These are phyloP conservation scores for Eimeria sp. DNA, from an alignment of 169 alveolate genomes.

Conservation along the genomic window DNA sequence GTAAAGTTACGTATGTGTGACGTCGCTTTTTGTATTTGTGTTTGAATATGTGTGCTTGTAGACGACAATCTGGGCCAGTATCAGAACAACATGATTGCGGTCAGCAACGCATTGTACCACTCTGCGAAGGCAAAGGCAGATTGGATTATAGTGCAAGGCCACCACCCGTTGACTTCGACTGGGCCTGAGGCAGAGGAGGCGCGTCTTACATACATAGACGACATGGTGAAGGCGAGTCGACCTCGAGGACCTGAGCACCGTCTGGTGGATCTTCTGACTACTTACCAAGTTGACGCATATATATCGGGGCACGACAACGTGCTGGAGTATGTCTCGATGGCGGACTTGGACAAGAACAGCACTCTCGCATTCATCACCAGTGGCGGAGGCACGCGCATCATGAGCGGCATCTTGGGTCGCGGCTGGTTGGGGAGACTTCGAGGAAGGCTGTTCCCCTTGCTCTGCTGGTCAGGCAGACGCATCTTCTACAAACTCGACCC, in stretches of 20 bases:
- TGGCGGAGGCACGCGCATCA: slow-evolving; percentile 56
- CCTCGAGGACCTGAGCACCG: slow-evolving; percentile 71
- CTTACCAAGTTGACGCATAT: slow-evolving; percentile 75
- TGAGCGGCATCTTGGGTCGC: slow-evolving; percentile 29
- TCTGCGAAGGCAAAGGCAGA: slow-evolving; percentile 67
- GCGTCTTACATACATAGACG: slow-evolving; percentile 46
- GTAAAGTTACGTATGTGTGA: not conserved
- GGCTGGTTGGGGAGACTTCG: slow-evolving; percentile 74
- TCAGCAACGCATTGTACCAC: slow-evolving; percentile 68
- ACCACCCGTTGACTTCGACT: slow-evolving; percentile 70
- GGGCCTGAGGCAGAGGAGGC: slow-evolving; percentile 79
- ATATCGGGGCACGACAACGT: slow-evolving; percentile 50
- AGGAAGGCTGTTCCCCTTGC: slow-evolving; percentile 58
- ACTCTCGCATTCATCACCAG: slow-evolving; percentile 73
- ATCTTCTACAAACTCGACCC: slow-evolving; percentile 55
- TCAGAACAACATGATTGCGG: slow-evolving; percentile 55
- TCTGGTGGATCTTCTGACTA: slow-evolving; percentile 4
- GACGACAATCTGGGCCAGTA: slow-evolving; percentile 64
- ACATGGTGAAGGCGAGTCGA: slow-evolving; percentile 39
- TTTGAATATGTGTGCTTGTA: not conserved
- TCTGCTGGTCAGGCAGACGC: slow-evolving; percentile 71
- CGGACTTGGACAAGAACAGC: slow-evolving; percentile 61
- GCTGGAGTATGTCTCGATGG: slow-evolving; percentile 67
- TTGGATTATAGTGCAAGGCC: slow-evolving; percentile 79
- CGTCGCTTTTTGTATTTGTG: not conserved